Percentiles rank a stretch among this genome's conserved stretches.
These are phyloP conservation scores for Sordariomycetes sp. DNA, from an alignment of 2,329 filamentous ascomycete genomes.

Conservation along the genomic window DNA sequence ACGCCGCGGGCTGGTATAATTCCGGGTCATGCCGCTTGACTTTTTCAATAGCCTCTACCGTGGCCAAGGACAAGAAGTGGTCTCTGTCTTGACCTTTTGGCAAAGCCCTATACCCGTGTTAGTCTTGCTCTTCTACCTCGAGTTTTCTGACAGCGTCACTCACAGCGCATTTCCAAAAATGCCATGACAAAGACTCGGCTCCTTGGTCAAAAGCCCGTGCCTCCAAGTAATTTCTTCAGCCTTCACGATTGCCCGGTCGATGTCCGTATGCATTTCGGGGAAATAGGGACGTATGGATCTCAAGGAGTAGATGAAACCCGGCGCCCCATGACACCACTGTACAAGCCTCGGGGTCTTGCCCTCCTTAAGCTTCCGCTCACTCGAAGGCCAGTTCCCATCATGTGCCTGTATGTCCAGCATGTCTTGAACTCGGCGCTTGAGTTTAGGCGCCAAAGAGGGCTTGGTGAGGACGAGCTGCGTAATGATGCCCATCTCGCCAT, in stretches of 20 bases:
- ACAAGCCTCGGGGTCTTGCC: constrained; percentile 36
- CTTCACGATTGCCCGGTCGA: constrained; percentile 40
- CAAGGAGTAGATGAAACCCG: constrained; percentile 52
- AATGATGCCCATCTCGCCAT: constrained; percentile 62
- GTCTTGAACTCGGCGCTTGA: constrained; percentile 42
- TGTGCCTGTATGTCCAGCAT: constrained; percentile 51
- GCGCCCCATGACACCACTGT: constrained; percentile 60
- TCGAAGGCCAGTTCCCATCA: constrained; percentile 56
- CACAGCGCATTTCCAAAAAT: constrained; percentile 56
- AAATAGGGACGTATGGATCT: constrained; percentile 46
- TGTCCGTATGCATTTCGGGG: constrained; percentile 39
- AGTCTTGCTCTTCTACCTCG: neutral
- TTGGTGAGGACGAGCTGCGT: constrained; percentile 57
- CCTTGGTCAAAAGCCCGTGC: constrained; percentile 51
- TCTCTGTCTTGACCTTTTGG: constrained; percentile 26
- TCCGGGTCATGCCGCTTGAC: constrained; percentile 17
- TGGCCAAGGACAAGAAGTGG: constrained; percentile 50
- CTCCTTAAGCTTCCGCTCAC: constrained; percentile 31
- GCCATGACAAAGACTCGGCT: constrained; percentile 57
- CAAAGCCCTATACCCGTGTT: constrained; percentile 14
- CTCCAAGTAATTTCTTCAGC: constrained; percentile 45
- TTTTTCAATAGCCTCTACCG: constrained; percentile 43
- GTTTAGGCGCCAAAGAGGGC: constrained; percentile 39
- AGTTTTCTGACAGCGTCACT: constrained; percentile 22
- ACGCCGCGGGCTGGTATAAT: constrained; percentile 27